Base-by-base conservation (phyloP, 2,329 filamentous ascomycete species). In the Ophiostoma perfectum region DNA sequence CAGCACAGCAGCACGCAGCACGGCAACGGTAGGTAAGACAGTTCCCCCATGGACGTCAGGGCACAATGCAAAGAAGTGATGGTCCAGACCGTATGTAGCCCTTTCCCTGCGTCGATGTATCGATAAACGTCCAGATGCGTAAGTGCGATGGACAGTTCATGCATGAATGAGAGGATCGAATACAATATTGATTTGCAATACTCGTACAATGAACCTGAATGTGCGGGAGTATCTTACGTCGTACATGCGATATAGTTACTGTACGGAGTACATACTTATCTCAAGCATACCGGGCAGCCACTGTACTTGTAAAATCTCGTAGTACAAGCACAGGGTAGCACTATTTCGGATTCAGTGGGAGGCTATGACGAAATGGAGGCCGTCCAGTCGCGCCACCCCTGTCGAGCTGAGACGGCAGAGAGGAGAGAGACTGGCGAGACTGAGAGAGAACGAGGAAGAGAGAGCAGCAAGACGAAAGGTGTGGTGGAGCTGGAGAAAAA, bases 351-450 rank as follows among this genome's bases (percentile, higher is more conserved):
- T 39, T 12, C 27, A 14, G 55, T 39, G 36, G 55, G 12, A 38
- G 27, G 27, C 58, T 62, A 62, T 62, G 58, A 62, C 58, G 58
- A 62, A 62, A 62, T 62, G 58, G 58, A 62, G 58, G 58, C 58
- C 58, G 58, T 62, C 36, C 11, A 16, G 45, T 4, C 45, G 12
- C 45, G 45, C 11, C 58, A n/a, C 58, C 58, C 58, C 58, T 62
- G 58, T 62, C 38, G 58, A 62, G 58, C 58, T 62, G 58, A 62
- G 58, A n/a, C 38, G 18, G 58, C 52, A 60, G 55, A 60, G 58
- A 62, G 36, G 16, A 55, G 27, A 55, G n/a, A 27, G n/a, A 39
- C 39, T n/a, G 14, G 36, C 4, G 36, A 62, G 36, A n/a, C 27
- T 27, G 38, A 8, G 49, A 12, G 9, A 58, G 11, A 14, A 58